These are phyloP conservation scores for Phoma sp. DNA, from an alignment of 2,329 filamentous ascomycete species.

Conservation along the genomic window DNA sequence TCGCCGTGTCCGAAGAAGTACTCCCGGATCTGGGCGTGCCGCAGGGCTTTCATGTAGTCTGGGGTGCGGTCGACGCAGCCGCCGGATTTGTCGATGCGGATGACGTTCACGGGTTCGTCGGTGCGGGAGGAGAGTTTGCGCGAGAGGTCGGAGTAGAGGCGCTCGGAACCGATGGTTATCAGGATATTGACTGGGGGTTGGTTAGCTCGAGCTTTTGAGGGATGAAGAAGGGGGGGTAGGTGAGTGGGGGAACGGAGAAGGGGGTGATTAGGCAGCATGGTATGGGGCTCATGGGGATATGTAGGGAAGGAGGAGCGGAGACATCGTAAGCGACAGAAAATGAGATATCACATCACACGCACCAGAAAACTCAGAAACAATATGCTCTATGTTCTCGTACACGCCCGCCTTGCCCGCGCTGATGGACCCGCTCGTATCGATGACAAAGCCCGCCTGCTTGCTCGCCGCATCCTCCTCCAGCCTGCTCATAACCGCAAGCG, in stretches of 20 bases:
- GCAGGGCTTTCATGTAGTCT: conserved; percentile 72
- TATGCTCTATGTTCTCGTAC: conserved; percentile 80
- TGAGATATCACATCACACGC: conserved; percentile 39
- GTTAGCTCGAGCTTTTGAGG: conserved; percentile 30
- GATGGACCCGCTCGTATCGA: conserved; percentile 79
- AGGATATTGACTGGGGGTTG: conserved; percentile 71
- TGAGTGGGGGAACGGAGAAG: neutral
- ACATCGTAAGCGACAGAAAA: neutral
- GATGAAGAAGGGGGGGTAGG: neutral
- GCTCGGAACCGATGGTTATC: conserved; percentile 79
- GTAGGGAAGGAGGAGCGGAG: neutral
- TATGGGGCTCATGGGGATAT: too few species aligned
- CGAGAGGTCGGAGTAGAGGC: conserved; percentile 75
- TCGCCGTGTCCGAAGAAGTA: conserved; percentile 88
- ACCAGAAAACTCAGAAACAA: conserved; percentile 72
- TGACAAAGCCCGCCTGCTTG: conserved; percentile 76
- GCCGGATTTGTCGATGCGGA: conserved; percentile 82
- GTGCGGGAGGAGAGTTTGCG: conserved; percentile 66
- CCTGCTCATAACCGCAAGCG: conserved; percentile 76
- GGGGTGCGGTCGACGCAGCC: conserved; percentile 81
- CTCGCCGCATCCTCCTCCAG: conserved; percentile 76
- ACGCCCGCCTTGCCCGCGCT: conserved; percentile 67
- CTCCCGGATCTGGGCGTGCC: conserved; percentile 80
- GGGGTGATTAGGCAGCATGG: too few species aligned
- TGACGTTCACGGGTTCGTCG: conserved; percentile 72